Conservation (phyloP, 305 asterid genomes). For the Solanum hybrid region DNA sequence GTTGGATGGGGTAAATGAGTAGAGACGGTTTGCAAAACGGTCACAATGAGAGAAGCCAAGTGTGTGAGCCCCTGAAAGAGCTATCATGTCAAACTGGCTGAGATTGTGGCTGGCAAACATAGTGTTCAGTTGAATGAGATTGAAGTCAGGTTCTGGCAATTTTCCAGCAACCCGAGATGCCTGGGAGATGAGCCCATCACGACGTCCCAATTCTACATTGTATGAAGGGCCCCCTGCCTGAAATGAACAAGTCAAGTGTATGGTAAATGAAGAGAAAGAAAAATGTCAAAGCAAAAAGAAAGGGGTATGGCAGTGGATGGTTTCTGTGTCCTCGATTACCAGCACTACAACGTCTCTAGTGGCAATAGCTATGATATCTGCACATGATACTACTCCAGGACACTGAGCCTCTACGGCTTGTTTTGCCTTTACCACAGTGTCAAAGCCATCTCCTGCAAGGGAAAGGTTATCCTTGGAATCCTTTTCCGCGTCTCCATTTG, state of each 20-base stretch:
- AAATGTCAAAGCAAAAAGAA: neutral
- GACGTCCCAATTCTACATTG: conserved; percentile 57
- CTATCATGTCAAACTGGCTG: conserved; percentile 46
- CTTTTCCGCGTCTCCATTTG: conserved; percentile 57
- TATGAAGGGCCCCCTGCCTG: conserved; percentile 62
- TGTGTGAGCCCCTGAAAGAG: conserved; percentile 60
- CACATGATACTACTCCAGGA: conserved; percentile 60
- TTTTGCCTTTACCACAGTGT: conserved; percentile 63
- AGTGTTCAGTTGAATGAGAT: conserved; percentile 30
- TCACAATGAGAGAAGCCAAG: conserved; percentile 64
- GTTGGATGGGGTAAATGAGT: conserved; percentile 39
- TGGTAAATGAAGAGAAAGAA: neutral
- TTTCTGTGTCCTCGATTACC: conserved; percentile 26
- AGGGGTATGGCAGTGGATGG: neutral
- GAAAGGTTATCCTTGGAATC: conserved; percentile 58
- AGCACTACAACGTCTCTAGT: conserved; percentile 57
- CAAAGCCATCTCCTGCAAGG: conserved; percentile 78
- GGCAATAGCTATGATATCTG: conserved; percentile 66
- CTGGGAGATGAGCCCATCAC: conserved; percentile 44
- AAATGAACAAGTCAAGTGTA: neutral
- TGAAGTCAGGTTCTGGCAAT: conserved; percentile 46
- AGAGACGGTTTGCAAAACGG: conserved; percentile 51
- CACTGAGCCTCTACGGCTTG: conserved; percentile 70
- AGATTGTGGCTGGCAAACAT: conserved; percentile 39
- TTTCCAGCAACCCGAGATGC: conserved; percentile 47